phyloP scores from a whole-genome alignment of 192 early-diverging fungal species.

The Gamsiella multidivaricata region DNA sequence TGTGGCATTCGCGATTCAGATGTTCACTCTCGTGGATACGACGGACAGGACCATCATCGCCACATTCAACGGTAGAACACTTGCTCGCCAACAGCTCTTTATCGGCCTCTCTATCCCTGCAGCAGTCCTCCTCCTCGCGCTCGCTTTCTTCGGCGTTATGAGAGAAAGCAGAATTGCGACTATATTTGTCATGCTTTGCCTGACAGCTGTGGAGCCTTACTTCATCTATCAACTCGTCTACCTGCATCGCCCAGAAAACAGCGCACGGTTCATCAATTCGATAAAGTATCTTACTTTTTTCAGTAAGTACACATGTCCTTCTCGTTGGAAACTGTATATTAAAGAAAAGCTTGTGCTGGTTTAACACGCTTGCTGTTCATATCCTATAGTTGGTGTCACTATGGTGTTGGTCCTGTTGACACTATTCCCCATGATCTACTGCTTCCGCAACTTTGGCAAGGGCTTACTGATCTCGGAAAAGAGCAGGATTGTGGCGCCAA shows the following conservation, averaged over 20 bases:
- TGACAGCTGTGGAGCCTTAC: slow-evolving; percentile 33
- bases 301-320: slow-evolving; percentile 19
- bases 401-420: slow-evolving; percentile 39
- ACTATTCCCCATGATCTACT: slow-evolving; percentile 45
- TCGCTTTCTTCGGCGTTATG: slow-evolving; percentile 45
- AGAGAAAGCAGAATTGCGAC: slow-evolving; percentile 29
- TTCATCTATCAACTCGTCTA: slow-evolving; percentile 43
- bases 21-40: slow-evolving; percentile 68
- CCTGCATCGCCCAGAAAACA: slow-evolving; percentile 5
- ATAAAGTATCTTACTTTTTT: slow-evolving; percentile 49
- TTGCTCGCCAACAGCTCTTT: slow-evolving; percentile 34
- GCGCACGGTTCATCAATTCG: slow-evolving; percentile 18
- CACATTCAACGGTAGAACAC: slow-evolving; percentile 7
- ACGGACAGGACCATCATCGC: slow-evolving; percentile 57
- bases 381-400: slow-evolving; percentile 34
- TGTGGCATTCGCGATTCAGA: slow-evolving; percentile 68
- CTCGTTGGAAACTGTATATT: not conserved
- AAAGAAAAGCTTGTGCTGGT: no score
- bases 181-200: slow-evolving; percentile 43
- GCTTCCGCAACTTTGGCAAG: slow-evolving; percentile 53
- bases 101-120: slow-evolving; percentile 37
- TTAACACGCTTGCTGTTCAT: not conserved
- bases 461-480: slow-evolving; percentile 37
- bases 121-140: slow-evolving; percentile 24
- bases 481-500: slow-evolving; percentile 1